Evolutionary conservation across 805 yeast species (phyloP).

Genomic region (Metschnikowia gelsemii): DNA sequence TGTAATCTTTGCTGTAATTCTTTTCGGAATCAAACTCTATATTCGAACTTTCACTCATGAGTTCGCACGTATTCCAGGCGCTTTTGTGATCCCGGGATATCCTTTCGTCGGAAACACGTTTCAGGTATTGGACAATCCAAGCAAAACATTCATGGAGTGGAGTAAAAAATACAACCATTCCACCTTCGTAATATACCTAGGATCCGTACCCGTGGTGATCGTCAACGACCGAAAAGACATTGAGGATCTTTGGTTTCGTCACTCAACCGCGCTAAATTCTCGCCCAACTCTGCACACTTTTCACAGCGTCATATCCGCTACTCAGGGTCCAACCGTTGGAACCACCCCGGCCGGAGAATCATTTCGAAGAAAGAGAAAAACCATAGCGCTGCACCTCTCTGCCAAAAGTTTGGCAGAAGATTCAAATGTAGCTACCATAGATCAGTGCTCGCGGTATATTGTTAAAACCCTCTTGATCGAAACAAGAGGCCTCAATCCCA

Average conservation of each 20-base stretch:
- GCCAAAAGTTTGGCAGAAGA: constrained; percentile 29
- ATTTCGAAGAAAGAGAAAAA: constrained; percentile 48
- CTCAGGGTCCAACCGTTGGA: constrained; percentile 62
- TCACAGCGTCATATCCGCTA: constrained; percentile 56
- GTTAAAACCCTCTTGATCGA: constrained; percentile 18
- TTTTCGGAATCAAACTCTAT: not conserved
- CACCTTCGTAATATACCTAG: constrained; percentile 64
- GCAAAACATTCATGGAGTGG: constrained; percentile 49
- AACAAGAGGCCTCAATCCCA: constrained; percentile 18
- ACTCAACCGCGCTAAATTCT: constrained; percentile 55
- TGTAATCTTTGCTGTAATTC: not conserved
- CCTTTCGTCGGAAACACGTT: constrained; percentile 55
- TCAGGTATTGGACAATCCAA: constrained; percentile 49
- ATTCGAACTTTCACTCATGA: not conserved
- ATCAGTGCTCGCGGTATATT: constrained; percentile 34
- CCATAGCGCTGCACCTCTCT: constrained; percentile 46
- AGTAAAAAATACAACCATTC: constrained; percentile 36
- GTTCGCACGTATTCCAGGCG: constrained; percentile 28
- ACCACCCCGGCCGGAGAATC: constrained; percentile 58
- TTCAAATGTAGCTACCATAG: constrained; percentile 34
- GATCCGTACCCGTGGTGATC: constrained; percentile 54
- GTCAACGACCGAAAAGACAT: constrained; percentile 65
- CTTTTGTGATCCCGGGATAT: constrained; percentile 44
- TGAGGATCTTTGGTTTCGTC: constrained; percentile 48
- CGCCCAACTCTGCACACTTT: constrained; percentile 68